A percentile compares a stretch with the other conserved stretches of the same genome.
Conservation (phyloP, 2,329 filamentous ascomycete species). For the Emmonsiellopsis sp. region DNA sequence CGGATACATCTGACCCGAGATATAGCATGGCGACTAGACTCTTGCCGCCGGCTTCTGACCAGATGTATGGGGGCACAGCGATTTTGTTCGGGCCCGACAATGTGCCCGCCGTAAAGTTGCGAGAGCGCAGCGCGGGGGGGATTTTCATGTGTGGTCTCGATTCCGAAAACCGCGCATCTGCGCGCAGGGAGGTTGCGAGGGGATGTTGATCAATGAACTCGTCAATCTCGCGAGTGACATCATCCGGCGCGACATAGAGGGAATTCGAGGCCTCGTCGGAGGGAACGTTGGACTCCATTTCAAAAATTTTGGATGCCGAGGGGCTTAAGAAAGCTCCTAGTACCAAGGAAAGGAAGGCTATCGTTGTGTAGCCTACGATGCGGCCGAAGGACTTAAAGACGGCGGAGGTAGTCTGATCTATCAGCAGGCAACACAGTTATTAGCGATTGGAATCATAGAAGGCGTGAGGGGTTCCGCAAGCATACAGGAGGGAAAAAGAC, state of each 20-base stretch:
- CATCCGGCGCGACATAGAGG: constrained; percentile 53
- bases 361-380: constrained; percentile 26
- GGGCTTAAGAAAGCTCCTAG: constrained; percentile 23
- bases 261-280: constrained; percentile 65
- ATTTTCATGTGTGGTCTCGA: constrained; percentile 83
- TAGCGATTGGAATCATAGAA: background rate
- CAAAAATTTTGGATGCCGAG: constrained; percentile 16
- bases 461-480: background rate
- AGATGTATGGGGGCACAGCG: constrained; percentile 70
- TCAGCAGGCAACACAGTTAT: background rate
- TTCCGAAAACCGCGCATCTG: constrained; percentile 59
- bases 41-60: constrained; percentile 63
- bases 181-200: constrained; percentile 59
- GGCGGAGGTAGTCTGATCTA: constrained; percentile 3
- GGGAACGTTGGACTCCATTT: constrained; percentile 35
- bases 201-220: constrained; percentile 67
- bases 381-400: constrained; percentile 24
- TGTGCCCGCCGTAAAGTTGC: constrained; percentile 75
- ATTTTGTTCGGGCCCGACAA: constrained; percentile 67
- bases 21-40: constrained; percentile 56
- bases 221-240: constrained; percentile 52
- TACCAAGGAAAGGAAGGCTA: constrained; percentile 26
- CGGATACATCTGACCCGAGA: constrained; percentile 54
- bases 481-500: too few species aligned
- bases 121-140: constrained; percentile 56